Percentiles rank a stretch among this genome's conserved stretches.
Conservation (phyloP, 2,329 filamentous ascomycete species). For the Chalara sp. region DNA sequence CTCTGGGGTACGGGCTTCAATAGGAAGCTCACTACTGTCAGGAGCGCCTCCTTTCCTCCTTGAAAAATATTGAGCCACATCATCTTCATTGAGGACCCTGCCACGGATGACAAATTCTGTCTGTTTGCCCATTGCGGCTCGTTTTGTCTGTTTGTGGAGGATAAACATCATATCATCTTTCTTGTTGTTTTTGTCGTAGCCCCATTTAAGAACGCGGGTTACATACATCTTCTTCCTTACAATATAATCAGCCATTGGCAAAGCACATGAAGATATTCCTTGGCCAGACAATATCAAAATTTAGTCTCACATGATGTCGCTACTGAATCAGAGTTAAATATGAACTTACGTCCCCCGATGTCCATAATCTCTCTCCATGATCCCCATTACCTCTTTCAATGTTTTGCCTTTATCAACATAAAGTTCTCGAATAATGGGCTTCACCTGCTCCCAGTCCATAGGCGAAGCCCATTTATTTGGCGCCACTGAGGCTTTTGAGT, state of each 20-base stretch:
- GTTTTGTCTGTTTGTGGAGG: not conserved
- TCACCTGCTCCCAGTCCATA: slow-evolving; percentile 1
- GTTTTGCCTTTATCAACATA: not conserved
- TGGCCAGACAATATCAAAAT: not conserved
- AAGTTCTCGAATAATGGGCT: not conserved
- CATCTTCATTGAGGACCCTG: not conserved
- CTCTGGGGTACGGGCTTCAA: too few relatives aligned
- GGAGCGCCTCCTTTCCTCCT: too few relatives aligned
- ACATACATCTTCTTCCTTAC: not conserved
- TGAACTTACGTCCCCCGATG: not conserved
- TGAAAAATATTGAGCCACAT: not conserved
- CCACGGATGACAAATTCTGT: not conserved
- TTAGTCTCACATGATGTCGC: not conserved
- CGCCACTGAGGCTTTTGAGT: not conserved
- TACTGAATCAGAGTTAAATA: not conserved
- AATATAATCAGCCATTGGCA: not conserved
- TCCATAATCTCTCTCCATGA: not conserved
- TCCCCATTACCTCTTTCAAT: not conserved
- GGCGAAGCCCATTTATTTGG: not conserved
- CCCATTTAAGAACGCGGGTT: not conserved
- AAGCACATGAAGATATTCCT: not conserved
- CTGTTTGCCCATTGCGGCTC: not conserved
- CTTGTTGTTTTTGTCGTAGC: not conserved
- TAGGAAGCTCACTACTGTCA: too few relatives aligned
- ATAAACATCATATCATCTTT: not conserved